Base-by-base conservation (phyloP, 169 alveolate genomes). In the Cryptosporidium sp. region DNA sequence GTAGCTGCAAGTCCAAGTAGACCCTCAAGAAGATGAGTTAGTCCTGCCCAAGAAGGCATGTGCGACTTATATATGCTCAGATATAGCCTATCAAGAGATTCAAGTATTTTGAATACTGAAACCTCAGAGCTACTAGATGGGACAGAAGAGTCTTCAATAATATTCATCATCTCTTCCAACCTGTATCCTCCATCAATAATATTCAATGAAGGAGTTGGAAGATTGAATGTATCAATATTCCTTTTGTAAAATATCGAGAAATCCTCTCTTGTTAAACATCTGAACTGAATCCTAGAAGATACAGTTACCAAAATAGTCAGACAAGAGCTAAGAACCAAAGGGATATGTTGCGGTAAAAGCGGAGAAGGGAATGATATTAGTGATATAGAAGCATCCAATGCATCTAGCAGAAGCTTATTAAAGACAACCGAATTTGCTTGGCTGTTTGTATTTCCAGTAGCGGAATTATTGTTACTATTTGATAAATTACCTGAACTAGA, bases 21-120 rank as follows among this genome's bases (percentile, higher is more conserved):
- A 26, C 89, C 89, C 69, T 80, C 89, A 12, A 80, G 52, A 31
- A 80, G 53, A 39, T 80, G 89, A 21, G 89, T 61, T 33, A 80
- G 14, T 16, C 89, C 89, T 37, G 44, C 68, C 89, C 89, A 80
- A 42, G 89, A 80, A 62, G 89, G 89, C 89, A 80, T 80, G 48
- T 80, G 89, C 44, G 89, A 80, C 21, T 60, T 80, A 62, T 62
- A 80, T 44, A 80, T 80, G 62, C 42, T 80, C 45, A 80, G 16
- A 31, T 80, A 80, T 5, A 80, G 56, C 6, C 80, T 51, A 16
- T 65, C 89, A 18, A 80, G 67, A 12, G 89, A 80, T 14, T 60
- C 75, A 16, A 80, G 62, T 12, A 80, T 33, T 23, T 42, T 60
- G 37, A 80, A 80, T 23, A 51, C 89, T 4, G 89, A 80, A 26